Evolutionary conservation across 2,329 filamentous ascomycete species (phyloP).

Genomic region (Aspergillus neoniger): DNA sequence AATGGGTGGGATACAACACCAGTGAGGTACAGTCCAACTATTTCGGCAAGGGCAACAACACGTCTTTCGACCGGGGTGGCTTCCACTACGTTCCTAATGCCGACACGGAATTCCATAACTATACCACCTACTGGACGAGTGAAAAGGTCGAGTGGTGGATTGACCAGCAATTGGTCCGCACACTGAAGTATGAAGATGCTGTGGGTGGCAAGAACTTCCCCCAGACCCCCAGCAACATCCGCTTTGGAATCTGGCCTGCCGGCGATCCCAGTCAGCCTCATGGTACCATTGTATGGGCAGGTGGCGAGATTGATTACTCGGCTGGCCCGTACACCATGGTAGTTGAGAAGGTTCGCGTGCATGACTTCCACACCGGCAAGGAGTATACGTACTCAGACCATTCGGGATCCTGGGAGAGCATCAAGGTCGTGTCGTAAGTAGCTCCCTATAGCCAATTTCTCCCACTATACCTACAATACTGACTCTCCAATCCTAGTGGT

Average conservation of each 20-base stretch:
- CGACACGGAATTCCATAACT: conserved; percentile 50
- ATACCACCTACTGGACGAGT: conserved; percentile 66
- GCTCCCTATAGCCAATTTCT: background rate
- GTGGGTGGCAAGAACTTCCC: conserved; percentile 62
- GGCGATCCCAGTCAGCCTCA: conserved; percentile 47
- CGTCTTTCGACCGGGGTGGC: conserved; percentile 75
- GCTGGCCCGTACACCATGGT: conserved; percentile 73
- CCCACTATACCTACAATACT: background rate
- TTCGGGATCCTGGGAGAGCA: conserved; percentile 65
- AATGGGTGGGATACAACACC: conserved; percentile 45
- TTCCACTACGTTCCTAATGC: conserved; percentile 69
- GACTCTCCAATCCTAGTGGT: conserved; percentile 56
- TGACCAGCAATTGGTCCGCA: conserved; percentile 63
- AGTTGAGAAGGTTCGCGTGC: conserved; percentile 62
- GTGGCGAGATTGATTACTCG: conserved; percentile 66
- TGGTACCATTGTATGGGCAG: conserved; percentile 67
- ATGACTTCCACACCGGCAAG: conserved; percentile 62
- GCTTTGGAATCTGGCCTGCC: conserved; percentile 69
- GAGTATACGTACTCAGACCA: conserved; percentile 68
- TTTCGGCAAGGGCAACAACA: conserved; percentile 85
- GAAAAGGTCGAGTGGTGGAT: conserved; percentile 67
- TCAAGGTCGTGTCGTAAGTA: conserved; percentile 54
- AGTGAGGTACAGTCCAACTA: conserved; percentile 75
- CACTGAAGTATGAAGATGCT: conserved; percentile 60
- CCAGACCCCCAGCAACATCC: conserved; percentile 72